Percentiles rank a stretch among this genome's conserved stretches.
phyloP scores from a whole-genome alignment of 352 stramenopile genomes.

The Pythium coloratum region DNA sequence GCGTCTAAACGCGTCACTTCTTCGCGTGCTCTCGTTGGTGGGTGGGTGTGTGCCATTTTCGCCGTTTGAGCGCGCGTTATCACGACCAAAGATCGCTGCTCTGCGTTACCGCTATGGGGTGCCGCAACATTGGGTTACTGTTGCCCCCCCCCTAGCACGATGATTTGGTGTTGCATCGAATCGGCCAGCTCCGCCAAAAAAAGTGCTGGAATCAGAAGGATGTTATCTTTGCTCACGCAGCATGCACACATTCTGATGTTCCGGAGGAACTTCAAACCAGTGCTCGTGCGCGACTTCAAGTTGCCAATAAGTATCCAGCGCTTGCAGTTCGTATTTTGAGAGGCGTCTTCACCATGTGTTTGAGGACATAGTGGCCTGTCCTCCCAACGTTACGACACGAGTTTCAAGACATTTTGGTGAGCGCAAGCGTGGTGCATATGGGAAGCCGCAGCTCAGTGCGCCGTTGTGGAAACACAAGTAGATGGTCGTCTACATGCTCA shows the following conservation, averaged over 20 bases:
- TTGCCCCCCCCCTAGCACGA: slow-evolving; percentile 30
- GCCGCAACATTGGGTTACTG: slow-evolving; percentile 23
- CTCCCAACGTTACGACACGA: neutral
- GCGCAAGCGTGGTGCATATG: slow-evolving; percentile 6
- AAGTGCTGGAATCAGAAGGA: neutral
- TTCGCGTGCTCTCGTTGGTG: slow-evolving; percentile 23
- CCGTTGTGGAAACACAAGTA: slow-evolving; percentile 22
- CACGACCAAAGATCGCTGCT: slow-evolving; percentile 23
- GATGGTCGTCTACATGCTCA: slow-evolving; percentile 28
- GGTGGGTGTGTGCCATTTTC: slow-evolving; percentile 29
- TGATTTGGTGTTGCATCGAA: slow-evolving; percentile 22
- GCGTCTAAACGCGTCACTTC: slow-evolving; percentile 17
- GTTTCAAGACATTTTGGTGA: slow-evolving; percentile 7
- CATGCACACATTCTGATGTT: slow-evolving; percentile 8
- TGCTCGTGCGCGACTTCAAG: neutral
- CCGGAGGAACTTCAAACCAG: neutral
- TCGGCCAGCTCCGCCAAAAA: slow-evolving; percentile 4
- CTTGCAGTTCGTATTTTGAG: slow-evolving; percentile 15
- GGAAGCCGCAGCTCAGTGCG: slow-evolving; percentile 17
- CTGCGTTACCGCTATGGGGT: slow-evolving; percentile 26
- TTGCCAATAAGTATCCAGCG: slow-evolving; percentile 20
- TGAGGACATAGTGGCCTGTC: neutral
- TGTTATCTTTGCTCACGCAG: neutral
- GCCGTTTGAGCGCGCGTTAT: slow-evolving; percentile 25
- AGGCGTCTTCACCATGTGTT: slow-evolving; percentile 7